Percentiles rank a stretch among this genome's conserved stretches.
Evolutionary conservation across 1,139 yeast species (phyloP).

Genomic region (Hyphopichia burtonii): DNA sequence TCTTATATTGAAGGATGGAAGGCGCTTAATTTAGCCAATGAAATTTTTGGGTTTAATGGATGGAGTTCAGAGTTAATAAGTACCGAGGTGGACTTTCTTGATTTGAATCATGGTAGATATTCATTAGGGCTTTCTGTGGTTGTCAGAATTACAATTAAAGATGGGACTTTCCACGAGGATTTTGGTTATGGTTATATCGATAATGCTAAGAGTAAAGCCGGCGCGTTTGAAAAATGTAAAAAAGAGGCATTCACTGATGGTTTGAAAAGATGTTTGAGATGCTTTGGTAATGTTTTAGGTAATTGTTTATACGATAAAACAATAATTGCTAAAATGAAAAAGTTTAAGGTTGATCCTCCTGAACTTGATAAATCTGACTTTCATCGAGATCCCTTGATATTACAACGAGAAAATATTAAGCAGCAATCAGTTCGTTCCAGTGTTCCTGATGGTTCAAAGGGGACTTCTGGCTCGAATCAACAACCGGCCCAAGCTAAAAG

Average conservation of each 20-base stretch:
- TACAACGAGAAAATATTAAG: constrained; percentile 28
- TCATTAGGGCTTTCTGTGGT: constrained; percentile 69
- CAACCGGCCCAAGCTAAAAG: background rate
- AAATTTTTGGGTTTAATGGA: constrained; percentile 78
- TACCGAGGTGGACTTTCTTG: constrained; percentile 70
- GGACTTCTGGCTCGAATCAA: no score
- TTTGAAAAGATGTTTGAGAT: constrained; percentile 69
- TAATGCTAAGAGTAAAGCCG: constrained; percentile 65
- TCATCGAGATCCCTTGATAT: constrained; percentile 37
- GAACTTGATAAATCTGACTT: constrained; percentile 50
- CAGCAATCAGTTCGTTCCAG: constrained; percentile 6
- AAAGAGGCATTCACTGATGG: constrained; percentile 85
- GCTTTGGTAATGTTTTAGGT: constrained; percentile 79
- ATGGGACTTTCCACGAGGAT: constrained; percentile 79
- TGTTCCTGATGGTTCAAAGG: background rate
- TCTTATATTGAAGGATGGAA: constrained; percentile 82
- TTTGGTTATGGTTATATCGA: constrained; percentile 80
- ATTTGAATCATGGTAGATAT: constrained; percentile 53
- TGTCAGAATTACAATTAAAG: constrained; percentile 67
- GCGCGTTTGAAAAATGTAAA: constrained; percentile 78
- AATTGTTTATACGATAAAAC: constrained; percentile 76
- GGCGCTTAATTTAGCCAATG: constrained; percentile 74
- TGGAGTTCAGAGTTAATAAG: constrained; percentile 73
- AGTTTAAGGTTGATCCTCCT: constrained; percentile 51
- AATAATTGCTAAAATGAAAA: constrained; percentile 55